Base-by-base conservation (phyloP, 164 flowering plant species). In the Euptelea pleiosperma region DNA sequence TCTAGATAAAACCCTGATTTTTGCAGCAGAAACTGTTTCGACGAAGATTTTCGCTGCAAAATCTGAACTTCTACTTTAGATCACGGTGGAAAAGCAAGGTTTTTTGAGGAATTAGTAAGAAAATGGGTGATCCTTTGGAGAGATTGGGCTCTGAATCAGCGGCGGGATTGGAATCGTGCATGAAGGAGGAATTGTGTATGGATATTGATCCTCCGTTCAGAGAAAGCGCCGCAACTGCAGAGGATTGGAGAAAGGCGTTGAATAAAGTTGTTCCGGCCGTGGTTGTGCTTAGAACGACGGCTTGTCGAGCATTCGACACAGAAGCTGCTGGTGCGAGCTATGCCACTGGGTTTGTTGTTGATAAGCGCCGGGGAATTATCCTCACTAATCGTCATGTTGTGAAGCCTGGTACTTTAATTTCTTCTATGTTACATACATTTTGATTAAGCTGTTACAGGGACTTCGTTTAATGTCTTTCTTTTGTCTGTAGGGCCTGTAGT, bases 301-400 rank as follows among this genome's bases (percentile, higher is more conserved):
- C 95, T 22, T 76, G 85, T 57, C 82, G 96, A 12, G 87, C 96
- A 1, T 92, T 92, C 56, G 98, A 92, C 64, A 92, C 98, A 4
- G 98, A 92, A 49, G 58, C 84, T 0, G 96, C 98, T 29, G 89
- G 85, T 16, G 85, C 96, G 5, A 77, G 96, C 55, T 84, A 83
- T 37, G 98, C 98, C 6, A 92, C 98, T 0, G 98, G 98, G 11
- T 92, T 92, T 41, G 81, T 92, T 8, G 98, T 92, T 1, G 98
- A 92, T 52, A 92, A 87, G 71, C 68, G 75, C 51, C 76, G 89
- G 0, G 98, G 98, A 15, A 87, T 92, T 52, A 87, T 92, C n/a
- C 91, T 92, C 52, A 89, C 96, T 16, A 92, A 92, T 74, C 95
- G 96, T 34, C 98, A 92, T 67, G 98, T 92, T 28, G 98, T 92